These are phyloP conservation scores for Tolypocladium cylindrosporum DNA, from an alignment of 2,329 filamentous ascomycete species.

Conservation along the genomic window DNA sequence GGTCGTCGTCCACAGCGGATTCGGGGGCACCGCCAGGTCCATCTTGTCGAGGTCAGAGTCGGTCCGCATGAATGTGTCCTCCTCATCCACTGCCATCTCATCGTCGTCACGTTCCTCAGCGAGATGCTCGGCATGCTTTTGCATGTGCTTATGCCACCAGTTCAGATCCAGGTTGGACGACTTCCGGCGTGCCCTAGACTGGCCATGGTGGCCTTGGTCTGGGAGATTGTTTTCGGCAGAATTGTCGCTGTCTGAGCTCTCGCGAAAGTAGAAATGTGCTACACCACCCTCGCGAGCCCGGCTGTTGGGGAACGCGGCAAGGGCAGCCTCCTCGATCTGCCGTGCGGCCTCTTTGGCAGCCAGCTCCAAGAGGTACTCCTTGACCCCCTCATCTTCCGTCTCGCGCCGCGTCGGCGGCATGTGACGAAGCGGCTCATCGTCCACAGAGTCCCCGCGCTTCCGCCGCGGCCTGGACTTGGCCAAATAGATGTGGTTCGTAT, in stretches of 20 bases:
- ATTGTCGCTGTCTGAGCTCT: slow-evolving; percentile 50
- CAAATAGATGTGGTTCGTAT: slow-evolving; percentile 50
- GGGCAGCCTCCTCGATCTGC: slow-evolving; percentile 66
- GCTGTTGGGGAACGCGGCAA: slow-evolving; percentile 68
- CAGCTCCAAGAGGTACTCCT: slow-evolving; percentile 67
- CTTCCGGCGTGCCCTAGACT: slow-evolving; percentile 37
- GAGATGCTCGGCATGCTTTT: slow-evolving; percentile 60
- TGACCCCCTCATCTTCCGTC: slow-evolving; percentile 65
- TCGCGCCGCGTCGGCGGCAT: slow-evolving; percentile 44
- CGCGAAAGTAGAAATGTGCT: slow-evolving; percentile 59
- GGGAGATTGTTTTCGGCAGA: slow-evolving; percentile 27
- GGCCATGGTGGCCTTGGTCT: slow-evolving; percentile 13
- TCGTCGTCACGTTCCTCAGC: slow-evolving; percentile 33
- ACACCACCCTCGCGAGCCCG: slow-evolving; percentile 59
- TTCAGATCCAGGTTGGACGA: slow-evolving; percentile 52
- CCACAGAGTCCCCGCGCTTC: slow-evolving; percentile 17
- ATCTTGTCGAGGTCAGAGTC: slow-evolving; percentile 34
- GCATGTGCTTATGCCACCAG: slow-evolving; percentile 76
- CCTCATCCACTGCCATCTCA: slow-evolving; percentile 12
- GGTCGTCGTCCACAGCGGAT: slow-evolving; percentile 31
- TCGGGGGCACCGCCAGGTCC: slow-evolving; percentile 27
- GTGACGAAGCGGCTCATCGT: slow-evolving; percentile 19
- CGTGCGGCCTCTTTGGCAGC: slow-evolving; percentile 72
- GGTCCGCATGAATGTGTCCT: slow-evolving; percentile 18
- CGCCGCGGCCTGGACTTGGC: slow-evolving; percentile 28